These are phyloP conservation scores for Phragmites australis DNA, from an alignment of 176 grass and related monocot species.

Conservation along the genomic window DNA sequence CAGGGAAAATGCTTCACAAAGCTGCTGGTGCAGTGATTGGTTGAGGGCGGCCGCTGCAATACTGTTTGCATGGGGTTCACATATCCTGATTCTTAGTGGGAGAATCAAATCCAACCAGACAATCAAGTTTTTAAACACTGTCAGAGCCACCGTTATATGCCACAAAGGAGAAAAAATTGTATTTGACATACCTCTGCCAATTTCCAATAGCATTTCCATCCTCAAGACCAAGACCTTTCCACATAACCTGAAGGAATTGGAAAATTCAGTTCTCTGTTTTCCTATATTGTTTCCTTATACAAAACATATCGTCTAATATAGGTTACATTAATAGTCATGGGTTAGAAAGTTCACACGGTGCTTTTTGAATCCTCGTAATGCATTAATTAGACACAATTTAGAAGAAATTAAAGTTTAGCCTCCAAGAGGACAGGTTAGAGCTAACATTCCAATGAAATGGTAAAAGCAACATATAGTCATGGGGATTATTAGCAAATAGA, in stretches of 20 bases:
- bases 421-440: not conserved
- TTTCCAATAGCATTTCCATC: constrained; percentile 64
- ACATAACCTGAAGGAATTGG: constrained; percentile 58
- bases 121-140: not conserved
- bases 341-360: not conserved
- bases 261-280: constrained; percentile 6
- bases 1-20: no score
- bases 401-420: not conserved
- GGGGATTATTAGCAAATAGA: not conserved
- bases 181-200: constrained; percentile 65
- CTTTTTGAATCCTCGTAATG: no score
- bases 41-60: no score
- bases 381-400: no score
- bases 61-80: no score
- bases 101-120: not conserved
- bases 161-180: not conserved
- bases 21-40: no score
- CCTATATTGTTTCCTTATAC: constrained; percentile 1
- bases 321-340: not conserved
- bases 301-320: not conserved
- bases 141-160: not conserved
- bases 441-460: not conserved
- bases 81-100: not conserved
- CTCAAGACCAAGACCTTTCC: constrained; percentile 93
- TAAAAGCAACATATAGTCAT: not conserved